Conservation (phyloP, 1,139 yeast species). For the Spathaspora sp. region DNA sequence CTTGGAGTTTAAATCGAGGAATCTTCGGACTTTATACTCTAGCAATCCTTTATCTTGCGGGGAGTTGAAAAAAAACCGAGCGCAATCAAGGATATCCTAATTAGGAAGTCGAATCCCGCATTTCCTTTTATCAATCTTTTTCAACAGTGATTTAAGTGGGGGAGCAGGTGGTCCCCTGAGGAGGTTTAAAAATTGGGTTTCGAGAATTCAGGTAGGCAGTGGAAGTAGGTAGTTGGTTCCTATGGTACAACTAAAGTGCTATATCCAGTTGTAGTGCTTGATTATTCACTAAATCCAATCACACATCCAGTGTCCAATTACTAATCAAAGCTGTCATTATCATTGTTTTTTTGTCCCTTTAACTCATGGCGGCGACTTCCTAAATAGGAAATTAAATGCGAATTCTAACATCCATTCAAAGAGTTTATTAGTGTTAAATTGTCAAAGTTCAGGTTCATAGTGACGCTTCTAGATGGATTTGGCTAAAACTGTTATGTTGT, state of each 20-base stretch:
- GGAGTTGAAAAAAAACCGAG: background rate
- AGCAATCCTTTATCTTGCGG: background rate
- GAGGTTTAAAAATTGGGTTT: background rate
- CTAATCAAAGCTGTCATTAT: background rate
- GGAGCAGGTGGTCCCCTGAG: background rate
- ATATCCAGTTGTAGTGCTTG: no score
- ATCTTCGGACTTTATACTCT: background rate
- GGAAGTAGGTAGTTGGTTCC: no score
- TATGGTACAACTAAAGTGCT: no score
- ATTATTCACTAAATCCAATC: no score
- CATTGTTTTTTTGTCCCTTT: no score
- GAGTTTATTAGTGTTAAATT: background rate
- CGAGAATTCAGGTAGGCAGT: no score
- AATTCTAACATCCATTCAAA: background rate
- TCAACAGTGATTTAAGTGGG: background rate
- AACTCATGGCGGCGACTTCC: background rate
- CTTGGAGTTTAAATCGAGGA: background rate
- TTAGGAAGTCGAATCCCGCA: background rate
- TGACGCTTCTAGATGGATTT: no score
- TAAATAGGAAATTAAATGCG: background rate
- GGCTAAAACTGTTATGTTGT: no score
- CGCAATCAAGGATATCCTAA: background rate
- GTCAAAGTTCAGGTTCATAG: background rate
- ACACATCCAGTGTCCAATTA: background rate
- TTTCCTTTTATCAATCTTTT: background rate